phyloP scores from a whole-genome alignment of 2,329 filamentous ascomycete genomes.

The Claviceps quebecensis region DNA sequence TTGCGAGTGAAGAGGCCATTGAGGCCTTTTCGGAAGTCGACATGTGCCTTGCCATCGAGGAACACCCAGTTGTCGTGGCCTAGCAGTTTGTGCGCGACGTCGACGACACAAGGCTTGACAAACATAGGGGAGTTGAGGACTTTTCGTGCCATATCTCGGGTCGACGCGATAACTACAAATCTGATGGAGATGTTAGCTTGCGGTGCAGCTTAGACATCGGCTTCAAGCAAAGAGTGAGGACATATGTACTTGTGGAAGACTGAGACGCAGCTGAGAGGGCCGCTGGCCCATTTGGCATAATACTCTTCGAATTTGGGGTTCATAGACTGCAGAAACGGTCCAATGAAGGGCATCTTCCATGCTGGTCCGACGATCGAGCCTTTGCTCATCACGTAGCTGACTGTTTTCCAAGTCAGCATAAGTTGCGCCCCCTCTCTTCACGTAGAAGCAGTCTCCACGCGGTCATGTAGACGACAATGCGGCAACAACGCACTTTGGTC shows the following conservation, averaged over 20 bases:
- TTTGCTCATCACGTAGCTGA: slow-evolving; percentile 62
- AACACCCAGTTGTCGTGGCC: slow-evolving; percentile 94
- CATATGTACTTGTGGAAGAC: slow-evolving; percentile 88
- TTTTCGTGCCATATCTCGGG: slow-evolving; percentile 88
- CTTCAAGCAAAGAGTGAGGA: too few relatives aligned
- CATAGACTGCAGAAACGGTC: slow-evolving; percentile 87
- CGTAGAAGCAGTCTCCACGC: not conserved
- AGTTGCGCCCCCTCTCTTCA: too few relatives aligned
- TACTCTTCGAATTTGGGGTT: slow-evolving; percentile 88
- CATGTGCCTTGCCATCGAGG: slow-evolving; percentile 84
- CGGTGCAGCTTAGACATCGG: not conserved
- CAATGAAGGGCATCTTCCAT: slow-evolving; percentile 76
- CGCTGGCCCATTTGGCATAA: slow-evolving; percentile 82
- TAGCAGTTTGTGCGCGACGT: slow-evolving; percentile 84
- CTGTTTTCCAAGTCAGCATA: slow-evolving; percentile 27
- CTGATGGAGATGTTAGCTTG: slow-evolving; percentile 27
- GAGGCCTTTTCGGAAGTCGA: slow-evolving; percentile 93
- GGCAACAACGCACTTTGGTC: slow-evolving; percentile 51
- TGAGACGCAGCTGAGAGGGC: slow-evolving; percentile 86
- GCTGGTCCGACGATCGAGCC: slow-evolving; percentile 60
- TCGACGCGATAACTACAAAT: slow-evolving; percentile 94
- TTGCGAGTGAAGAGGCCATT: slow-evolving; percentile 89
- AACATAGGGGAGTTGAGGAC: slow-evolving; percentile 87
- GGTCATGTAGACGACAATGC: not conserved
- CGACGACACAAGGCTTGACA: slow-evolving; percentile 93